phyloP scores from a whole-genome alignment of 75 land plant species.

The Gnetum montanum region DNA sequence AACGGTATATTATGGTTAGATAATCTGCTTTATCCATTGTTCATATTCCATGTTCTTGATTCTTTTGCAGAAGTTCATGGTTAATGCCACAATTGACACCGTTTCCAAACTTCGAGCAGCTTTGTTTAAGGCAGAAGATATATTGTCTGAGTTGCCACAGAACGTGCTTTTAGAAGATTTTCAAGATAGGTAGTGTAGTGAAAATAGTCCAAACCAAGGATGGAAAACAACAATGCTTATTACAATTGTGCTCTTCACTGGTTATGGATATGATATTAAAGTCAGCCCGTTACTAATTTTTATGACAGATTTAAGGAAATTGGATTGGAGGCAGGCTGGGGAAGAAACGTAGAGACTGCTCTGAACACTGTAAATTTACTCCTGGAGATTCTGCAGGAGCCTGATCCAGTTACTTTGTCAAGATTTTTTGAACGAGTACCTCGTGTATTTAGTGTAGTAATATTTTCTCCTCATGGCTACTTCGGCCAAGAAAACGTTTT shows the following conservation, averaged over 20 bases:
- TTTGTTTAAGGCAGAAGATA: constrained; percentile 54
- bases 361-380: constrained; percentile 55
- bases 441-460: constrained; percentile 65
- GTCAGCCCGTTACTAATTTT: background rate
- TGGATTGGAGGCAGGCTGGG: constrained; percentile 80
- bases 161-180: constrained; percentile 48
- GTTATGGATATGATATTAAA: background rate
- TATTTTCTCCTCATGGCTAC: constrained; percentile 93
- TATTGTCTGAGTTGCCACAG: constrained; percentile 34
- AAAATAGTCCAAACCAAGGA: background rate
- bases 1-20: background rate
- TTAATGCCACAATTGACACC: constrained; percentile 50
- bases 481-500: constrained; percentile 95
- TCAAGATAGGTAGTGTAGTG: constrained; percentile 39
- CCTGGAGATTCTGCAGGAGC: constrained; percentile 79
- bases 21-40: background rate
- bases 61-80: constrained; percentile 79
- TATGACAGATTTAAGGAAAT: constrained; percentile 63
- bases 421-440: constrained; percentile 69
- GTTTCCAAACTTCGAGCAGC: constrained; percentile 53
- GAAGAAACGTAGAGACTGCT: constrained; percentile 50
- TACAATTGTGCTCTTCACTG: background rate
- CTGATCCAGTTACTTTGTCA: constrained; percentile 68
- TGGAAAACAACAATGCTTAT: background rate
- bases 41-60: background rate